Evolutionary conservation across 2,329 filamentous ascomycete species (phyloP), one percentile per base, ranked within the genome.

Genomic region (Alternaria gaisen): DNA sequence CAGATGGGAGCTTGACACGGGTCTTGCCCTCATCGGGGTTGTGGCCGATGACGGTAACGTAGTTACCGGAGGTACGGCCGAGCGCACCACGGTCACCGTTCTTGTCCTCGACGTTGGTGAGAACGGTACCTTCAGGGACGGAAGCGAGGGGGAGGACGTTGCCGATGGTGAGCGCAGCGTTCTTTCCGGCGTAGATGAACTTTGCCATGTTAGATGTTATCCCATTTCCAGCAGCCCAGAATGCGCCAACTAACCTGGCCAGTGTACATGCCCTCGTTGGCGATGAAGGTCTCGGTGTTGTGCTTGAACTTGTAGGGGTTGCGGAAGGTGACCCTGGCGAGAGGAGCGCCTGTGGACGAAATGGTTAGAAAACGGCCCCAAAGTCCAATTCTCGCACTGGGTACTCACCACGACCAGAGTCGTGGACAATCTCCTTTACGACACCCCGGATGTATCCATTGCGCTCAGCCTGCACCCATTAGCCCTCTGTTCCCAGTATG

Each of bases 251-350:
- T 74, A 46, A 78, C 75, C 86, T 99, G 95, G 83, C 95, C 95
- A 74, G 95, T 97, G 92, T 98, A 99, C 94, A 98, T 97, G 87
- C 95, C 95, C 88, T 98, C 95, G 87, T 98, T 99, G 85, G 95
- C 95, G 82, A 99, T 99, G 91, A 99, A 97, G 77, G 95, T 99
- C 91, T 99, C 94, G 83, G 91, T 94, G 83, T 93, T 86, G 82
- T 94, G 90, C 90, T 97, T 97, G 91, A 92, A 98, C 84, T 90
- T 89, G 91, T 99, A 99, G 79, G 95, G 93, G 85, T 97, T 92
- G 79, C 95, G 94, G 92, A 99, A 99, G 78, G 89, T 86, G 80
- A 99, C 94, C 85, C 92, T 93, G 82, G 95, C 95, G 81, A 99
- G 92, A 78, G 95, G 95, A 84, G 96, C 76, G 66, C 76, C 75